Evolutionary conservation across 169 alveolate species (phyloP).

Genomic region (Pseudocohnilembus persalinus): DNA sequence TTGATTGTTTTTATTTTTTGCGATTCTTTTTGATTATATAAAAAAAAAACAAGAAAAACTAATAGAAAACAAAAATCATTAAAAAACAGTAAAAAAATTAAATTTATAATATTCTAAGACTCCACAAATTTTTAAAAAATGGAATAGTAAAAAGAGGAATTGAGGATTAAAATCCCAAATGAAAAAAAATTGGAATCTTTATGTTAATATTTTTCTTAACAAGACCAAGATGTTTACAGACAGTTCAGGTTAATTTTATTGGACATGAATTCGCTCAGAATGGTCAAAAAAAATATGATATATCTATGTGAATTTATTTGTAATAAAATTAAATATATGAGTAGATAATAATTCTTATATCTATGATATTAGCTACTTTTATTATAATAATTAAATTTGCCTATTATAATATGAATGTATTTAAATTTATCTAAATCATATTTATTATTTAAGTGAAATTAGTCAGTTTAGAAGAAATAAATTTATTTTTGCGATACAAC

Average conservation of each 20-base stretch:
- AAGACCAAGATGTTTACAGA: not conserved
- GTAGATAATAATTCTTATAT: too few relatives aligned
- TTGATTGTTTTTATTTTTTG: too few relatives aligned
- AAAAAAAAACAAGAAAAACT: too few relatives aligned
- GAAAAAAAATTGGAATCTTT: not conserved
- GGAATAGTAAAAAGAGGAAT: not conserved
- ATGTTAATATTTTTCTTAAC: not conserved
- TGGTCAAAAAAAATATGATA: not conserved
- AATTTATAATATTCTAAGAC: too few relatives aligned
- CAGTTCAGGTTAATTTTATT: not conserved
- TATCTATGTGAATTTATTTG: not conserved
- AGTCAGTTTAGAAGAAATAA: not conserved
- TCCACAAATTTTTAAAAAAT: too few relatives aligned
- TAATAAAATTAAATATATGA: too few relatives aligned
- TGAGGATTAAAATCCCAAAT: not conserved
- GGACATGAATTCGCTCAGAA: not conserved
- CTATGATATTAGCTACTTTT: too few relatives aligned
- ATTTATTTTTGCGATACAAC: not conserved
- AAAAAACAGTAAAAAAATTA: too few relatives aligned
- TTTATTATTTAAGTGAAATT: not conserved
- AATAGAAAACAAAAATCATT: too few relatives aligned
- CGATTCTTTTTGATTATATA: too few relatives aligned
- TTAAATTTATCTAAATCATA: too few relatives aligned
- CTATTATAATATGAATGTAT: too few relatives aligned
- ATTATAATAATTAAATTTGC: not conserved